Evolutionary conservation across 1,139 yeast genomes (phyloP), one percentile per base, ranked within the genome.

Genomic region (Candida sp.): DNA sequence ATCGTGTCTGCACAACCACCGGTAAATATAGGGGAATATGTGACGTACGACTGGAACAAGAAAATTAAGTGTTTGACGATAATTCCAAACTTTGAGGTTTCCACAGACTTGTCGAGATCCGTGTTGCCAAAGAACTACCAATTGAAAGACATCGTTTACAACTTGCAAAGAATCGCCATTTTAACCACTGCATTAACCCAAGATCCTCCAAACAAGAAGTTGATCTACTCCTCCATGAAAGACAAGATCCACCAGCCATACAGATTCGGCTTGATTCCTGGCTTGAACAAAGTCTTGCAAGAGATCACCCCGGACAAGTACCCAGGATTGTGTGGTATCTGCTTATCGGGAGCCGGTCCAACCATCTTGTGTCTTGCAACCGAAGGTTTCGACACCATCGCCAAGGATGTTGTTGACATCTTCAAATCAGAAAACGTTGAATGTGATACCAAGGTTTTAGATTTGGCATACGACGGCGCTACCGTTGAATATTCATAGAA

Each of bases 261-360:
- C 78, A 83, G 99, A 64, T 86, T 91, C 65, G 86, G 86, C 11
- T 80, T 94, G 63, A 90, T 94, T 52, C 99, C 99, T 2, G 99
- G 99, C 0, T 80, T 94, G 52, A 79, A 87, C 5, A 91, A 90
- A 56, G 92, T 94, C 41, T 79, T 94, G 60, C 75, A 84, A n/a
- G 80, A 88, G 12, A 86, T 93, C 49, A 90, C 96, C 0, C 98
- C 98, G 34, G 78, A 82, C 38, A 77, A 90, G 4, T 90, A 90
- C 66, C 87, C 87, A 1, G 98, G 98, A 2, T 79, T 93, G 44
- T 79, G 96, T 58, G 99, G 99, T 47, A 91, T 94, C 60, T 94
- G 99, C 69, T 79, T 94, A 51, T 89, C 97, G 22, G 99, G 99
- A 48, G 99, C 99, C 5, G 99, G 99, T 1, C 99, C 99, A 49